phyloP scores from a whole-genome alignment of 2,329 filamentous ascomycete genomes.

The Xylariomycetidae sp. region DNA sequence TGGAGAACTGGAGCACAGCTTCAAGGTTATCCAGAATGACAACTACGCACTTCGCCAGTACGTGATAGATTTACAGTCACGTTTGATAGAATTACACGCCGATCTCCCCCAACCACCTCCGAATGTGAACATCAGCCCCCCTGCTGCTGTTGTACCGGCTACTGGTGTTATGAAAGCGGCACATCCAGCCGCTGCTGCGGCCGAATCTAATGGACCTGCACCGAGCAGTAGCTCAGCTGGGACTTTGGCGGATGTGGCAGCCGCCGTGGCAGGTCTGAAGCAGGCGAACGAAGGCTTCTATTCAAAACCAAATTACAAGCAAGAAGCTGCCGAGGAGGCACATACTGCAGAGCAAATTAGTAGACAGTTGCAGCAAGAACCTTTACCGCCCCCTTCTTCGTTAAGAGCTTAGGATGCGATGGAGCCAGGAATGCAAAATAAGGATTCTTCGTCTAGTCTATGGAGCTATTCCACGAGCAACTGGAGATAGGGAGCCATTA shows the following conservation, averaged over 20 bases:
- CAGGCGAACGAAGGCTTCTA: too few relatives aligned
- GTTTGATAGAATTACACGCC: conserved; percentile 75
- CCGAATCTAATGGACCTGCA: too few relatives aligned
- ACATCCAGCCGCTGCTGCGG: too few relatives aligned
- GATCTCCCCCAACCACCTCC: conserved; percentile 81
- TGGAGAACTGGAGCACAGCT: conserved; percentile 68
- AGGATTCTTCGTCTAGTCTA: too few relatives aligned
- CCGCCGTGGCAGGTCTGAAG: conserved; percentile 25
- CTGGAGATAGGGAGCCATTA: too few relatives aligned
- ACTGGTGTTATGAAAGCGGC: background rate
- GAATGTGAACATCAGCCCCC: conserved; percentile 65
- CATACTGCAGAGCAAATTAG: conserved; percentile 51
- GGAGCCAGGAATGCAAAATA: too few relatives aligned
- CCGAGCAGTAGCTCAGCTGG: conserved; percentile 22
- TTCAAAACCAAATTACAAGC: conserved; percentile 30
- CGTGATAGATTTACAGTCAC: conserved; percentile 82
- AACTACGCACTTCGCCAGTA: conserved; percentile 91
- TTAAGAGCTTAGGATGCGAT: conserved; percentile 18
- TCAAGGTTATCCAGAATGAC: conserved; percentile 78
- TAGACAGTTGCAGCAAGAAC: conserved; percentile 44
- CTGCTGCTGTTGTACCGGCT: conserved; percentile 15
- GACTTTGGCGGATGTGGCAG: conserved; percentile 29
- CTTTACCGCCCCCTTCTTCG: conserved; percentile 26
- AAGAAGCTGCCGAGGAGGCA: conserved; percentile 34
- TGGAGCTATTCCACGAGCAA: too few relatives aligned